Evolutionary conservation across 768 basidiomycete species (phyloP), one percentile per base, ranked within the genome.

Genomic region (Clitopilus passeckerianus): DNA sequence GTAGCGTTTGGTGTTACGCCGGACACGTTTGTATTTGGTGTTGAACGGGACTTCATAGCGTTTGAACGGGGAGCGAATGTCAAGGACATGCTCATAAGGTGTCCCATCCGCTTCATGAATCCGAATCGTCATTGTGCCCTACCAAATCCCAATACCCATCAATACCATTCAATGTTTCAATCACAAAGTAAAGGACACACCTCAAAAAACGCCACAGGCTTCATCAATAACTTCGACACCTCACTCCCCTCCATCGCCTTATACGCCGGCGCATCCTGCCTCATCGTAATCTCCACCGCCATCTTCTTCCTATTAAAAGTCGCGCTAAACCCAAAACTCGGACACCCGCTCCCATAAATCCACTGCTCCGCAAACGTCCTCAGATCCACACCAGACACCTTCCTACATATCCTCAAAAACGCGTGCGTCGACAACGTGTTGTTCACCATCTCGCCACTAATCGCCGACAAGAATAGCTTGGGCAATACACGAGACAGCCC

Each of bases 21-120:
- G 84, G n/a, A 96, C 90, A 60, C 95, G 93, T 73, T 96, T 96
- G 74, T 96, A 95, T 72, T 96, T 97, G 5, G 95, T 96, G 70
- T 98, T 99, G 80, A 98, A 98, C 1, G 95, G 95, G 1, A 99
- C 93, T 68, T 98, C 95, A 69, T 92, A 97, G n/a, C 89, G 89
- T 70, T 98, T 98, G 77, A 90, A 93, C 0, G 85, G 73, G 23
- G 82, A 85, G 41, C 88, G 86, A 60, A 98, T 93, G 69, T 97
- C 94, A 43, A 99, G 80, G 22, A 99, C 93, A 69, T 99, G 97
- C 70, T 99, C 97, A 69, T 98, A 98, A 0, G 97, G 96, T 35
- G 97, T 98, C 2, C 96, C 97, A 70, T 99, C 97, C 0, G 96
- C 97, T 78, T 99, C 97, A 68, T 98, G 96, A 56, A 98, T 97